Percentiles rank a stretch among this genome's conserved stretches.
Conservation (phyloP, 495 filamentous ascomycete genomes). For the Neurospora sp. region DNA sequence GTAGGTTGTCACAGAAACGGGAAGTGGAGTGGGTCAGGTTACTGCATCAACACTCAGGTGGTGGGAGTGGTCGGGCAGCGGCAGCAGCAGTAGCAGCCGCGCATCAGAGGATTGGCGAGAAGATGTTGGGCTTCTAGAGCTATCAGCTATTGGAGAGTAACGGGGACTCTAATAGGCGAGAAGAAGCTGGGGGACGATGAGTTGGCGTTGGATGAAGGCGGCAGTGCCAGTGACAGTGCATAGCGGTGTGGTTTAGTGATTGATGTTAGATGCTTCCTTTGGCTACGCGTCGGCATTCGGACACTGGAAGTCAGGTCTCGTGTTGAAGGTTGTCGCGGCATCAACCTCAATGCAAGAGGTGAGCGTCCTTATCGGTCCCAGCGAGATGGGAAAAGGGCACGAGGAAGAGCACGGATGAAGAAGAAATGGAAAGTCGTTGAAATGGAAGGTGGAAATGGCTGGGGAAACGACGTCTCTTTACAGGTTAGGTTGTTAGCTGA, state of each 20-base stretch:
- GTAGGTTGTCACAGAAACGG: background rate
- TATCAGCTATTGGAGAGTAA: background rate
- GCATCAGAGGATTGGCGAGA: background rate
- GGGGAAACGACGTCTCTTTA: background rate
- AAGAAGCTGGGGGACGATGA: background rate
- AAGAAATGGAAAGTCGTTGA: background rate
- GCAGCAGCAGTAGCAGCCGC: background rate
- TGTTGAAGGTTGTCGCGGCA: background rate
- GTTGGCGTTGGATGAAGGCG: background rate
- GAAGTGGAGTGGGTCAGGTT: background rate
- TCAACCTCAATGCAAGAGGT: background rate
- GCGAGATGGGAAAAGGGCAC: background rate
- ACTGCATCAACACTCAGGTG: background rate
- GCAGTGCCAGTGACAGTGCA: background rate
- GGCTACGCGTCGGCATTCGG: background rate
- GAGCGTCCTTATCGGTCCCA: background rate
- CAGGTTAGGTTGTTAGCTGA: background rate
- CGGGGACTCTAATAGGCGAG: background rate
- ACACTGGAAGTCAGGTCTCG: background rate
- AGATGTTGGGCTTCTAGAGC: background rate
- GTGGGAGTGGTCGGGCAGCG: background rate
- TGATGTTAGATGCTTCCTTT: background rate
- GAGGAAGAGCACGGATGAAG: background rate
- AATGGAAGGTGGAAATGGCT: background rate
- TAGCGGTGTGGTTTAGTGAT: background rate